A percentile compares a stretch with the other conserved stretches of the same genome.
Conservation (phyloP, 192 early-diverging fungal species). For the Coemansia sp. region DNA sequence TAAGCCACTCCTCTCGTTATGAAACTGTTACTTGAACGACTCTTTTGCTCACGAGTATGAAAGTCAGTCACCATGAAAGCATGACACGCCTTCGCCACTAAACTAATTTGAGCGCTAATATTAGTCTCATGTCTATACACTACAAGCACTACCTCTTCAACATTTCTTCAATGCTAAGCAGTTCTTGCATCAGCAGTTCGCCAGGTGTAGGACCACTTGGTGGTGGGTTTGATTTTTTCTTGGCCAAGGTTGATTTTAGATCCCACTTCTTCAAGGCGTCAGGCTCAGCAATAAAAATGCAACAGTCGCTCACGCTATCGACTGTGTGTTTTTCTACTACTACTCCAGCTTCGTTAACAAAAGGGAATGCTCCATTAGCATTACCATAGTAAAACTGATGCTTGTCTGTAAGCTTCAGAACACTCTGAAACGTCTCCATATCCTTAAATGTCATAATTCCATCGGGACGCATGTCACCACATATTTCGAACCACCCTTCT, state of each 20-base stretch:
- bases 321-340: background rate
- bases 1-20: no score
- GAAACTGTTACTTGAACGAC: background rate
- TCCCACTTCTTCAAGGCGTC: no score
- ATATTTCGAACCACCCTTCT: background rate
- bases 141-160: background rate
- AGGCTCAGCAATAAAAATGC: conserved; percentile 3
- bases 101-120: background rate
- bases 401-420: background rate
- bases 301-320: background rate
- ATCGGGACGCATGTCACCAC: background rate
- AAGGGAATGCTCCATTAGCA: background rate
- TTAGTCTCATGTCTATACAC: no score
- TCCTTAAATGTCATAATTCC: background rate
- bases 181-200: background rate
- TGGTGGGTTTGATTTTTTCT: no score
- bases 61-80: background rate
- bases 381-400: background rate
- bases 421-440: background rate
- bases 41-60: background rate
- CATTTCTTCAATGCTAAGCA: background rate
- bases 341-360: background rate
- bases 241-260: no score
- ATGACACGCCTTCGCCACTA: background rate
- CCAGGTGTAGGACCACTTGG: background rate